phyloP scores from a whole-genome alignment of 2,329 filamentous ascomycete genomes.

The Tricladium varicosporioides region DNA sequence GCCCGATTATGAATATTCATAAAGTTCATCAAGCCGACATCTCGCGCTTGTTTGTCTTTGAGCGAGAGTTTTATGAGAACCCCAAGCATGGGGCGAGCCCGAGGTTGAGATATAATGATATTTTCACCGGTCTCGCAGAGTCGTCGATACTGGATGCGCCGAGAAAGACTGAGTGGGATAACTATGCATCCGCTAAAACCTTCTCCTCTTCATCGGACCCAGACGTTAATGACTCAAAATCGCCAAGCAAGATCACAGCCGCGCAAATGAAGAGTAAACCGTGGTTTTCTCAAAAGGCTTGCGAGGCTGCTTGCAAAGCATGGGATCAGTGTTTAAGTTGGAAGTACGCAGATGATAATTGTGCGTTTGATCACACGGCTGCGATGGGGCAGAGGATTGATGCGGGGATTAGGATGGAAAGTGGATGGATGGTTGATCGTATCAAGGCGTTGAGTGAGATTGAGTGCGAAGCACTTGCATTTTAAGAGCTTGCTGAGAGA shows the following conservation, averaged over 20 bases:
- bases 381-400: slow-evolving; percentile 12
- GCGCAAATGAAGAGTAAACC: slow-evolving; percentile 6
- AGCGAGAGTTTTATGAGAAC: slow-evolving; percentile 9
- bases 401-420: slow-evolving; percentile 14
- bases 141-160: neutral
- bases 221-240: neutral
- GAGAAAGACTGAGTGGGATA: slow-evolving; percentile 14
- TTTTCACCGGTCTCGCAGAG: slow-evolving; percentile 2
- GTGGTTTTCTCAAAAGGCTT: slow-evolving; percentile 12
- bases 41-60: slow-evolving; percentile 12
- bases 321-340: slow-evolving; percentile 16
- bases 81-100: slow-evolving; percentile 1
- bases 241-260: neutral
- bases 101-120: slow-evolving; percentile 13
- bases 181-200: slow-evolving; percentile 12
- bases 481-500: no score
- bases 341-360: slow-evolving; percentile 19
- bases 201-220: slow-evolving; percentile 10
- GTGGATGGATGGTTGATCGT: slow-evolving; percentile 22
- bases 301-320: slow-evolving; percentile 14
- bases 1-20: slow-evolving; percentile 16
- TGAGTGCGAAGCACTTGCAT: neutral
- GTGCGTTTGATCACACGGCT: slow-evolving; percentile 12
- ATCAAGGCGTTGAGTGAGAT: slow-evolving; percentile 9
- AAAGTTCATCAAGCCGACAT: slow-evolving; percentile 18